Evolutionary conservation across 2,329 filamentous ascomycete species (phyloP).

Genomic region (Xylariaceae sp.): DNA sequence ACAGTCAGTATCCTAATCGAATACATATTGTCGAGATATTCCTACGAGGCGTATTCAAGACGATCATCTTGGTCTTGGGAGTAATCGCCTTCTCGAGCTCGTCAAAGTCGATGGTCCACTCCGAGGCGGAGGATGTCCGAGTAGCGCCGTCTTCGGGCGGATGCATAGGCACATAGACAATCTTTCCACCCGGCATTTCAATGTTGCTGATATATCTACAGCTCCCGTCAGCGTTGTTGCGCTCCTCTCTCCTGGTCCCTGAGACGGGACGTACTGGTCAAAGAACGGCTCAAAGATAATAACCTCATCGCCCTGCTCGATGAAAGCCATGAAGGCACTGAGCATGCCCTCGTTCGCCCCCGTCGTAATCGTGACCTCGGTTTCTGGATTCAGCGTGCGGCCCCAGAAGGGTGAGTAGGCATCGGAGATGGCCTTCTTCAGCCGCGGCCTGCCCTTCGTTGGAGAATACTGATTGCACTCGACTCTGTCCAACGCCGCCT

Average conservation of each 20-base stretch:
- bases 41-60: slow-evolving; percentile 68
- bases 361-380: slow-evolving; percentile 91
- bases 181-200: slow-evolving; percentile 92
- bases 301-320: slow-evolving; percentile 91
- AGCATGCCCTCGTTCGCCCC: slow-evolving; percentile 91
- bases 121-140: slow-evolving; percentile 76
- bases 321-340: slow-evolving; percentile 95
- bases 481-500: slow-evolving; percentile 80
- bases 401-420: slow-evolving; percentile 91
- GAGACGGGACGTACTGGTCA: slow-evolving; percentile 65
- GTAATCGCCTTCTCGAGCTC: slow-evolving; percentile 80
- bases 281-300: slow-evolving; percentile 99
- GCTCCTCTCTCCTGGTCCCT: neutral
- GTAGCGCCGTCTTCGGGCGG: slow-evolving; percentile 76
- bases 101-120: slow-evolving; percentile 84
- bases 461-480: slow-evolving; percentile 99
- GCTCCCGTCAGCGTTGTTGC: neutral
- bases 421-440: slow-evolving; percentile 89
- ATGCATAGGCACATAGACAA: slow-evolving; percentile 92
- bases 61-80: slow-evolving; percentile 90
- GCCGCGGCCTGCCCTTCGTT: slow-evolving; percentile 83
- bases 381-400: slow-evolving; percentile 76
- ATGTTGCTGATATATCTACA: slow-evolving; percentile 89
- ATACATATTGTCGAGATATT: neutral
- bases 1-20: neutral